Evolutionary conservation across 345 rosid species (phyloP), one percentile per base, ranked within the genome.

Genomic region (Salix purpurea): DNA sequence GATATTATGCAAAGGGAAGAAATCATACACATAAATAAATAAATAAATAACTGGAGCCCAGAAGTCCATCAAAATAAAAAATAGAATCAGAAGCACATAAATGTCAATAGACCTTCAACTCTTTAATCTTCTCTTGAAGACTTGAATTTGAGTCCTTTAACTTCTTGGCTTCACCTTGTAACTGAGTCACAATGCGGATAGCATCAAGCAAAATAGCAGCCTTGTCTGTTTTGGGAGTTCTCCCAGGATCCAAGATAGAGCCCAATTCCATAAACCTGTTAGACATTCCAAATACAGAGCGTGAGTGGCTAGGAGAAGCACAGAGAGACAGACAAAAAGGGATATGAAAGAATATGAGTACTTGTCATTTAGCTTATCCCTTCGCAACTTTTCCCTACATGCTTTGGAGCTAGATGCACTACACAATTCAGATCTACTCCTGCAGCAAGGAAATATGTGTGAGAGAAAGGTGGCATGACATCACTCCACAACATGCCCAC

Each of bases 321-420:
- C 23, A 75, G 42, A 26, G 50, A 62, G 52, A 42, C 18, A 72
- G 40, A 56, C 23, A 68, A 21, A 56, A 6, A 39, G 71, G 26
- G 26, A 71, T 58, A 69, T 30, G 21, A 37, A 69, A 79, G 75
- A 56, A 67, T 5, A 71, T 62, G 70, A 62, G 68, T 78, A 85
- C 99, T 84, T 91, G 79, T 93, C 96, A 67, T 95, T 95, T 75
- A 95, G 84, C 82, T 77, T 85, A 82, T 95, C 97, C 82, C 99
- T 87, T 67, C 97, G 92, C 90, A 88, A 78, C 82, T 89, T 91
- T 88, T 93, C 99, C 26, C 97, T 92, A 78, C 97, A 87, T 13
- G 97, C 99, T 84, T 93, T 95, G 42, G 99, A 96, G 92, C 95
- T 89, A 68, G 95, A 80, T 44, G 83, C 82, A 76, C 88, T 82